A percentile compares a stretch with the other conserved stretches of the same genome.
phyloP scores from a whole-genome alignment of 2,329 filamentous ascomycete genomes.

The Allantophomopsis cytisporea region DNA sequence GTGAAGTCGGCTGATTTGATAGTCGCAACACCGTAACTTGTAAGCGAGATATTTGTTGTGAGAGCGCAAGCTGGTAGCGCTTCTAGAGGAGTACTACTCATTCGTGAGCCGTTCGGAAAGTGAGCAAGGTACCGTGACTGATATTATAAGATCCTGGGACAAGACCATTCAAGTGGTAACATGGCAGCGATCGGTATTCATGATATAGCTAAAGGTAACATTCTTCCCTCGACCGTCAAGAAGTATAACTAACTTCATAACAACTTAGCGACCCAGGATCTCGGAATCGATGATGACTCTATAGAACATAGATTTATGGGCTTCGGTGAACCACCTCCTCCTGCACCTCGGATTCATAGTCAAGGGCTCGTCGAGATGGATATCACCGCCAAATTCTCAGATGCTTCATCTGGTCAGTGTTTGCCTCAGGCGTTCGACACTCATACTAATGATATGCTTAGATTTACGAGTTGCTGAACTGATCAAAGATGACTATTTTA shows the following conservation, averaged over 20 bases:
- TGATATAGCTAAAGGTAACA: no score
- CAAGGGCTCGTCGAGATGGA: conserved; percentile 40
- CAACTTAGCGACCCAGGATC: conserved; percentile 11
- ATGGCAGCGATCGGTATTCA: no score
- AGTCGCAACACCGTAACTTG: neutral
- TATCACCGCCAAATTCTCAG: conserved; percentile 40
- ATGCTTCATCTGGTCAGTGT: conserved; percentile 36
- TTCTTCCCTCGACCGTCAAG: no score
- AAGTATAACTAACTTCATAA: conserved; percentile 4
- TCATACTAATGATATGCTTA: conserved; percentile 11
- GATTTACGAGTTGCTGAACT: conserved; percentile 69
- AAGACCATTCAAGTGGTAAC: no score
- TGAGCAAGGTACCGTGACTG: no score
- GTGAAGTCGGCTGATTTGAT: no score
- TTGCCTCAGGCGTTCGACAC: conserved; percentile 1
- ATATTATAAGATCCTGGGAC: no score
- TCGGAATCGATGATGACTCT: conserved; percentile 13
- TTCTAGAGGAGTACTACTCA: no score
- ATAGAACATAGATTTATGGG: conserved; percentile 8
- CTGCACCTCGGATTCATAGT: conserved; percentile 16
- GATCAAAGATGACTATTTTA: conserved; percentile 89
- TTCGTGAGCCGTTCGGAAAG: no score
- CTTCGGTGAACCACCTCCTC: conserved; percentile 13
- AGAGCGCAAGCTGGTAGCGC: conserved; percentile 1
- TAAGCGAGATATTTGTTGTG: neutral